Percentiles rank a stretch among this genome's conserved stretches.
Evolutionary conservation across 495 filamentous ascomycete species (phyloP).

Genomic region (Penicillium maclennaniae): DNA sequence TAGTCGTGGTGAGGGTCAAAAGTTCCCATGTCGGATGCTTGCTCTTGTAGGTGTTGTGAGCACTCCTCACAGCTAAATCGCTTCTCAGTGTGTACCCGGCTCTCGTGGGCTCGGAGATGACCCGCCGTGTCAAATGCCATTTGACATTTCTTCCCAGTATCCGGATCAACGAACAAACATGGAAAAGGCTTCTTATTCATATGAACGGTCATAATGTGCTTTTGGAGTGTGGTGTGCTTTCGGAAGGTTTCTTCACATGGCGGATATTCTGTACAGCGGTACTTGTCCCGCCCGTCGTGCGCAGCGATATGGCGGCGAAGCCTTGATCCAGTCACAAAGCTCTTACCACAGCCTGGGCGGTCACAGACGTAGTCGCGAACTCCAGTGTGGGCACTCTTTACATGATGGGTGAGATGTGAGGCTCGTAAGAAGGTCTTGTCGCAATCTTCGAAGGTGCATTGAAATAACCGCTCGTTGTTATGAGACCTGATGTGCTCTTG

Average conservation of each 20-base stretch:
- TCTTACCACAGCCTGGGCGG: slow-evolving; percentile 68
- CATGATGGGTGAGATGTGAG: slow-evolving; percentile 77
- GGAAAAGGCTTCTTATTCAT: slow-evolving; percentile 62
- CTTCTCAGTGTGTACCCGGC: slow-evolving; percentile 61
- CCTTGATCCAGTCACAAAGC: slow-evolving; percentile 71
- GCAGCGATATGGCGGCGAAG: slow-evolving; percentile 63
- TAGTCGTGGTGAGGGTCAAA: slow-evolving; percentile 6
- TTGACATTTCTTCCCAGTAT: slow-evolving; percentile 56
- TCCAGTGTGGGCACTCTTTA: slow-evolving; percentile 74
- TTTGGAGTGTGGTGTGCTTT: slow-evolving; percentile 81
- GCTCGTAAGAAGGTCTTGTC: slow-evolving; percentile 76
- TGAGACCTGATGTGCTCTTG: slow-evolving; percentile 76
- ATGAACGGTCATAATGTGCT: slow-evolving; percentile 73
- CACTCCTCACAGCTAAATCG: slow-evolving; percentile 74
- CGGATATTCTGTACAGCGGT: slow-evolving; percentile 67
- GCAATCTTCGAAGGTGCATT: slow-evolving; percentile 65
- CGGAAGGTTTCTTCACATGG: slow-evolving; percentile 78
- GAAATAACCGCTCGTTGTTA: slow-evolving; percentile 70
- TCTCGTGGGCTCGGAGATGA: slow-evolving; percentile 66
- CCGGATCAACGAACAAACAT: slow-evolving; percentile 57
- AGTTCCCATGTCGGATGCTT: slow-evolving; percentile 11
- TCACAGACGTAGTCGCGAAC: slow-evolving; percentile 68
- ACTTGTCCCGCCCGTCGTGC: slow-evolving; percentile 65
- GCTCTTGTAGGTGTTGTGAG: slow-evolving; percentile 28
- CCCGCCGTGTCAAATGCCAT: slow-evolving; percentile 67